Conservation (phyloP, 163 green algal species). For the Scenedesmus sp. region DNA sequence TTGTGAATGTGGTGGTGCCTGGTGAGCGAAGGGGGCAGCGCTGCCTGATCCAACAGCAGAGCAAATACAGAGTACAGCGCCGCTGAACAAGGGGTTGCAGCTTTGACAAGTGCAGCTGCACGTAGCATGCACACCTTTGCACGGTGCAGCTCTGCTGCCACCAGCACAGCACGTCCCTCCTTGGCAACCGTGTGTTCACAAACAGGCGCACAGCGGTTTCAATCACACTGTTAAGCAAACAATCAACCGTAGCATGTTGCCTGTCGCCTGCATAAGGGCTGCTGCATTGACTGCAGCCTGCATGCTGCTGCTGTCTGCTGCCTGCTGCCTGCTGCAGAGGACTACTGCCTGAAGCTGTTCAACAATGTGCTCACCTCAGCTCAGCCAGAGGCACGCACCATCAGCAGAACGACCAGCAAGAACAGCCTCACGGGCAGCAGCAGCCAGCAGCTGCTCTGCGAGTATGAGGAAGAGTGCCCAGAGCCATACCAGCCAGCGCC, state of each 20-base stretch:
- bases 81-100: no score
- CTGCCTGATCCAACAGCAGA: not conserved
- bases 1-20: conserved; percentile 51
- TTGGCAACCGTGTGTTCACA: no score
- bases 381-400: not conserved
- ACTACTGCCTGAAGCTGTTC: conserved; percentile 60
- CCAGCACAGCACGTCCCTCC: not conserved
- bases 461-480: not conserved
- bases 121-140: not conserved
- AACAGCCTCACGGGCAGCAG: conserved; percentile 6
- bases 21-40: not conserved
- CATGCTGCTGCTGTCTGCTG: not conserved
- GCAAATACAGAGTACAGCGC: no score
- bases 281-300: not conserved
- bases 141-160: not conserved
- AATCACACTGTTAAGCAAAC: not conserved
- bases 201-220: not conserved
- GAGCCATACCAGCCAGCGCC: conserved; percentile 3
- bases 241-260: not conserved
- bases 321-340: conserved; percentile 28
- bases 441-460: not conserved
- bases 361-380: conserved; percentile 57
- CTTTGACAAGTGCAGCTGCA: no score
- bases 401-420: conserved; percentile 15
- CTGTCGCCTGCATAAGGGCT: not conserved